Evolutionary conservation across 2,329 filamentous ascomycete species (phyloP).

Genomic region (Penicillium verrucosum): DNA sequence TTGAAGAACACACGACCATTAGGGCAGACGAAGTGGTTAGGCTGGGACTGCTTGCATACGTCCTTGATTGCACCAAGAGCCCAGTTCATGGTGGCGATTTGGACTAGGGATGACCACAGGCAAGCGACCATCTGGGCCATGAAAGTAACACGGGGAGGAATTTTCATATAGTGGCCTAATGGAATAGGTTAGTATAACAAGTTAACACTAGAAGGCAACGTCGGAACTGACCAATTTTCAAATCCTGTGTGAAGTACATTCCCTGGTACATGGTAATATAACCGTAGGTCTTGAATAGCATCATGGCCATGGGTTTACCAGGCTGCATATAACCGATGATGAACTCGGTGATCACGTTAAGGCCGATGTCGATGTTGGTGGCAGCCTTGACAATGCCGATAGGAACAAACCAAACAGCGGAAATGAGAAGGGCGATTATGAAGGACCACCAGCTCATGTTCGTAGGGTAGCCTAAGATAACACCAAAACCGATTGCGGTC

Average conservation of each 20-base stretch:
- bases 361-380: constrained; percentile 62
- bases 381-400: constrained; percentile 64
- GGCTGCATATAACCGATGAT: constrained; percentile 71
- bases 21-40: constrained; percentile 60
- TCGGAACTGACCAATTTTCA: constrained; percentile 53
- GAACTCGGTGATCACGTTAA: constrained; percentile 72
- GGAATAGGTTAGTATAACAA: not conserved
- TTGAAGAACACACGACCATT: constrained; percentile 63
- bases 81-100: constrained; percentile 48
- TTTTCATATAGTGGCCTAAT: constrained; percentile 60
- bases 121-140: constrained; percentile 51
- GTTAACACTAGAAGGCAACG: not conserved
- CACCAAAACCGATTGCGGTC: constrained; percentile 50
- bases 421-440: constrained; percentile 62
- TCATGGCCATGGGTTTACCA: constrained; percentile 67
- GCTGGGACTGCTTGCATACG: constrained; percentile 60
- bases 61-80: constrained; percentile 55
- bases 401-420: constrained; percentile 62
- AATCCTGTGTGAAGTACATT: constrained; percentile 62
- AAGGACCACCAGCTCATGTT: constrained; percentile 72
- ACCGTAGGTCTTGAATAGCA: constrained; percentile 74
- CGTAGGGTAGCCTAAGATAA: constrained; percentile 57
- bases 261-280: constrained; percentile 67
- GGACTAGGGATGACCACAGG: constrained; percentile 50
- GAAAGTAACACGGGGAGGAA: constrained; percentile 52